phyloP scores from a whole-genome alignment of 345 rosid species.

The Toxicodendron radicans region DNA sequence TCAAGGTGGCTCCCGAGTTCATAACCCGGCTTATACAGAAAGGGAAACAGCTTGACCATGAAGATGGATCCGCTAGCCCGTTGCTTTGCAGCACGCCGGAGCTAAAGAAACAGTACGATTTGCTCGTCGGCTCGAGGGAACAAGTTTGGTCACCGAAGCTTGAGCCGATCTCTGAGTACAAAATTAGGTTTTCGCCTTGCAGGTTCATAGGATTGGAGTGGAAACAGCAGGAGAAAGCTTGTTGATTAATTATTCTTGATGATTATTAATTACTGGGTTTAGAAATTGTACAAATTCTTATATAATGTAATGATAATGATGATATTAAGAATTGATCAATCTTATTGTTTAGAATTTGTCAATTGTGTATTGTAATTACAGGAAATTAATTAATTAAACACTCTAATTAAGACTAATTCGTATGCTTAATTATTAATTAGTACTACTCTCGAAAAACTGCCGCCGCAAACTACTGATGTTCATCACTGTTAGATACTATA shows the following conservation, averaged over 20 bases:
- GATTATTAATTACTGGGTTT: too few species aligned
- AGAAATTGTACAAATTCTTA: too few species aligned
- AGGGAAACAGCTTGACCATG: slow-evolving; percentile 10
- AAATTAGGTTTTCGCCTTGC: slow-evolving; percentile 68
- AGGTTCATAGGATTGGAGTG: slow-evolving; percentile 53
- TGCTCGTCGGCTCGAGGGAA: slow-evolving; percentile 64
- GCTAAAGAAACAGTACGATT: slow-evolving; percentile 81
- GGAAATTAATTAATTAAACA: too few species aligned
- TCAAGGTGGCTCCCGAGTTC: slow-evolving; percentile 59
- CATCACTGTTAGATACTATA: too few species aligned
- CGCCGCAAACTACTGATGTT: too few species aligned
- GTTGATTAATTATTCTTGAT: neutral
- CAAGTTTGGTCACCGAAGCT: slow-evolving; percentile 86
- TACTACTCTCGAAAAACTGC: too few species aligned
- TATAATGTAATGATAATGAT: too few species aligned
- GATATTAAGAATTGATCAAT: too few species aligned
- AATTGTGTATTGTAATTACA: too few species aligned
- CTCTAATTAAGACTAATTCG: too few species aligned
- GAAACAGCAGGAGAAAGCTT: slow-evolving; percentile 42
- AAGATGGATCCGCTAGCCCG: neutral
- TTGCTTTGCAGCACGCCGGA: slow-evolving; percentile 88
- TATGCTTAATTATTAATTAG: too few species aligned
- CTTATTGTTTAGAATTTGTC: too few species aligned
- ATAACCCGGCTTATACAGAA: slow-evolving; percentile 41
- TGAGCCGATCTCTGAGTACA: slow-evolving; percentile 74